Base-by-base conservation (phyloP, 257 asterid genomes). In the Jasminum sambac region DNA sequence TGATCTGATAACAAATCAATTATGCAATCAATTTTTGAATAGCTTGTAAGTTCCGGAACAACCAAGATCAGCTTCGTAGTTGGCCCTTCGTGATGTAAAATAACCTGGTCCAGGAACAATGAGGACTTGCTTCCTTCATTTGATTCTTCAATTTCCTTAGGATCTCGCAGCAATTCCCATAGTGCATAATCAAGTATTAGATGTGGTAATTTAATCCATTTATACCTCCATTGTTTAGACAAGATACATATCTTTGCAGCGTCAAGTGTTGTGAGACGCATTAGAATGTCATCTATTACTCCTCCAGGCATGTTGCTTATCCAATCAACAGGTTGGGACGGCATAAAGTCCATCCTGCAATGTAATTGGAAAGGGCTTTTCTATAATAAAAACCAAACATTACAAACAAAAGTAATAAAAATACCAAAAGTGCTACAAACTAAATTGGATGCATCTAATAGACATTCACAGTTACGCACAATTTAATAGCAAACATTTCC, bases 31-130 rank as follows among this genome's bases (percentile, higher is more conserved):
- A 65, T 6, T 12, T 52, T 17, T 0, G 3, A 23, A 25, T 57
- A 24, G 8, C 24, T 8, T 65, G 11, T 19, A 10, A 26, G 46
- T 2, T n/a, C 24, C 3, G 61, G 30, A 23, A 72, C 37, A 10
- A 43, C 8, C 21, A 65, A 11, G n/a, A 16, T 25, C 11, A 43
- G 65, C 59, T 39, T 21, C 2, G 38, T 38, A 16, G 65, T 40
- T 16, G 72, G 77, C 23, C 77, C 72, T 42, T 50, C 44, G 37
- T 26, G 77, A 64, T 16, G 41, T 66, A 67, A 24, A 25, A 72
- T 37, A 43, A 71, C 62, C 46, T 44, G 11, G 59, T 50, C 10
- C 26, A 19, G 40, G n/a, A 19, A 37, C 8, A 7, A 11, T 11
- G 14, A 2, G 14, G 11, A 41, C 8, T 8, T n/a, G n/a, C n/a